Base-by-base conservation (phyloP, 2,329 filamentous ascomycete genomes). In the Xylaria sp. region DNA sequence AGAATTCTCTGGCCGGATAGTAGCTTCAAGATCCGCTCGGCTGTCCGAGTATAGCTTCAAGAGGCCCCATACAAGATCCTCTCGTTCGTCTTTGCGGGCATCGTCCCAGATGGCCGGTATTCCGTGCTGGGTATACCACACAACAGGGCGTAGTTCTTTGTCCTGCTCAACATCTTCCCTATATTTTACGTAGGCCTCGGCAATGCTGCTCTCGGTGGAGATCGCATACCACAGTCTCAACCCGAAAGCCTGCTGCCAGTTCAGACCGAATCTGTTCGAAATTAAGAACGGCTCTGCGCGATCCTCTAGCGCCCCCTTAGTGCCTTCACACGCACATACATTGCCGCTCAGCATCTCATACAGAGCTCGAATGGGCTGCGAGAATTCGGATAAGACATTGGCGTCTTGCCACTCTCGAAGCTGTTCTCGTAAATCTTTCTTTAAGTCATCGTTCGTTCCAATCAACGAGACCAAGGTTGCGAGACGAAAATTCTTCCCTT, bases 161-260 rank as follows among this genome's bases (percentile, higher is more conserved):
- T 91, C 90, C 69, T 91, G 87, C 34, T 85, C 82, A 55, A 98
- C 84, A 75, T 97, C 94, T 64, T 90, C 84, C 70, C 89, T 85
- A 80, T 94, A 99, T 34, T 87, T 87, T 52, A 85, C 81, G 4
- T 99, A 90, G 2, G 94, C 94, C 55, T 86, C 84, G 59, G 91
- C 88, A 52, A 98, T 85, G 44, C 89, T 87, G 54, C 94, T 91
- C 48, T 90, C 85, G 41, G 88, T 84, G 2, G 88, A 85, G 50
- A 90, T 92, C 54, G 90, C 91, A 79, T 97, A 99, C 92, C 94
- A 98, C 1, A 99, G 85, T 52, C 94, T 90, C 59, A 99, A 86
- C 12, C 93, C 95, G 80, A 99, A 97, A 0, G 94, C 91, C 77
- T 97, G 94, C 79, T 93, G 91, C 96, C 96, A 99, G 78, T 97